Conservation (phyloP, 495 filamentous ascomycete genomes). For the Penicillium odoratum region DNA sequence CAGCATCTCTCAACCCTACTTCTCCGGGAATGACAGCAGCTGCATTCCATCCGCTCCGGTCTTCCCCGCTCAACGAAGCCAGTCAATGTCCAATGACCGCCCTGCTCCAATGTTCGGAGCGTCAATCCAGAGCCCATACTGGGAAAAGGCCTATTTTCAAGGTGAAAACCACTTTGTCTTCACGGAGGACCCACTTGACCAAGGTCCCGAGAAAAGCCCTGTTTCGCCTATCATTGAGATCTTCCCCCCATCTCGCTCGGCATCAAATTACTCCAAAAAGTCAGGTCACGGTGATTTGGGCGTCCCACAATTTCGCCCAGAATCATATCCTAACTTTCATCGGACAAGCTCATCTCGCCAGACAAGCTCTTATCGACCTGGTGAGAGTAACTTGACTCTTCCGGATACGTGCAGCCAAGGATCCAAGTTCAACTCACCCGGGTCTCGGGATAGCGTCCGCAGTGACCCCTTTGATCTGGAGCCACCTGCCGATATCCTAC, state of each 20-base stretch:
- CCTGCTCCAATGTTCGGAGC: background rate
- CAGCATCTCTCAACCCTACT: constrained; percentile 7
- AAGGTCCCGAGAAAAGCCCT: constrained; percentile 12
- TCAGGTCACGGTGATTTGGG: constrained; percentile 11
- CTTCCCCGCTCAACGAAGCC: constrained; percentile 3
- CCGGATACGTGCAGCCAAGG: background rate
- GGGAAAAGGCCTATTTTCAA: constrained; percentile 9
- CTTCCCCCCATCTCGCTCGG: constrained; percentile 15
- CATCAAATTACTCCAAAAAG: constrained; percentile 23
- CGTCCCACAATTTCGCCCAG: no score
- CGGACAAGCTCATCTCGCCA: constrained; percentile 5
- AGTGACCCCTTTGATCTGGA: constrained; percentile 70
- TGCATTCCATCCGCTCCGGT: constrained; percentile 4
- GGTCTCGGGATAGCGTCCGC: constrained; percentile 38
- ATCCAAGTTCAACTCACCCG: constrained; percentile 5
- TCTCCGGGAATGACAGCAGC: background rate
- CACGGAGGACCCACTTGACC: background rate
- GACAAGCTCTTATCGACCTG: constrained; percentile 18
- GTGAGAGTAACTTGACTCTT: constrained; percentile 28
- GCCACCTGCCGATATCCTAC: constrained; percentile 33
- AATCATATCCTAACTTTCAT: background rate
- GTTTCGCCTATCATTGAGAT: constrained; percentile 11
- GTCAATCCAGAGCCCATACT: constrained; percentile 10
- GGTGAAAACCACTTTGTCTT: background rate
- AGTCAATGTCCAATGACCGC: background rate